Base-by-base conservation (phyloP, 2,329 filamentous ascomycete species). In the Tolypocladium pustulatum region DNA sequence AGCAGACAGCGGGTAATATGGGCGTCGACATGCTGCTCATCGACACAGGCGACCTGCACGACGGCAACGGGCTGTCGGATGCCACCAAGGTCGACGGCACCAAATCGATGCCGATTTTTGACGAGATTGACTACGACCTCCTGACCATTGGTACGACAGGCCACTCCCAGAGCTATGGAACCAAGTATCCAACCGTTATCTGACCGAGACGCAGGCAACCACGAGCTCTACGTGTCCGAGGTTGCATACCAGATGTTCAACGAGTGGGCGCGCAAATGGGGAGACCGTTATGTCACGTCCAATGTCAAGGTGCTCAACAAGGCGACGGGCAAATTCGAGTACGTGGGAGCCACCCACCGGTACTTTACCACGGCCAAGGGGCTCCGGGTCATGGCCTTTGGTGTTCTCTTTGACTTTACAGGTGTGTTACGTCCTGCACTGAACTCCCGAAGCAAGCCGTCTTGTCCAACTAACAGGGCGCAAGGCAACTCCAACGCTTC, bases 1-100 rank as follows among this genome's bases (percentile, higher is more conserved):
- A 81, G 68, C 71, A 79, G 58, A 82, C 80, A 64, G 84, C 84
- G 4, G 72, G 73, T 25, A 73, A 77, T 15, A 73, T 84, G 62
- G 78, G 79, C 12, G 83, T 86, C 7, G 84, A 87, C 63, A 65
- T 86, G 59, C 72, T 87, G 55, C 68, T 86, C 15, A 70, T 86
- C 55, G 84, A 87, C 65, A 85, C 82, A 51, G 83, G 82, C 25
- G 85, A 88, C 67, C 71, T 88, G n/a, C 84, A 88, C 65, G 84
- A 88, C 61, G 85, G 85, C 2, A 81, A 81, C 34, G 84, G 84
- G 1, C 70, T 87, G 54, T 83, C 80, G 51, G 85, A 88, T 67
- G 80, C 79, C 7, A 86, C 84, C 0, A 71, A 68, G 1, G 78
- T 78, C 2, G 84, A 86, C 61, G 85, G 83, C 51, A 71, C 75